phyloP scores from a whole-genome alignment of 805 yeast species.

The Citeromyces nyonsensis region DNA sequence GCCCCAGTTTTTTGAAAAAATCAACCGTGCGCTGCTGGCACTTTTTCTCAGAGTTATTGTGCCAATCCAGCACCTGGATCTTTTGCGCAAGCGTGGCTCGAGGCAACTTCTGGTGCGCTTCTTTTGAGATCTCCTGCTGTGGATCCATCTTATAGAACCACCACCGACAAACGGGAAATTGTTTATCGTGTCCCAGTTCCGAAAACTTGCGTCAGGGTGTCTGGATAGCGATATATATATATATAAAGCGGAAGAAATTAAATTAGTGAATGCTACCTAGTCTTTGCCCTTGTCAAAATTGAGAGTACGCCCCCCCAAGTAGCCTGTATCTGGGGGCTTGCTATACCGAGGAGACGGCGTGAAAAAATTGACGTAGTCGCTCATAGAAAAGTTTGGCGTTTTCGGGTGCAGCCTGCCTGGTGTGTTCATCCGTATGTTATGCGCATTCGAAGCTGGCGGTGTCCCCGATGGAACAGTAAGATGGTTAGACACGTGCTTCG shows the following conservation, averaged over 20 bases:
- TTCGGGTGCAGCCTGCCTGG: conserved; percentile 13
- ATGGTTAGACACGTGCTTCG: conserved; percentile 2
- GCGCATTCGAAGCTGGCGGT: conserved; percentile 2
- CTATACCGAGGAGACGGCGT: conserved; percentile 49
- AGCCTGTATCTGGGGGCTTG: conserved; percentile 17
- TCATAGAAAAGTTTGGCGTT: conserved; percentile 67
- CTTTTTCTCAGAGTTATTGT: conserved; percentile 12
- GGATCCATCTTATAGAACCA: too few relatives aligned
- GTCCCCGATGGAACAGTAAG: conserved; percentile 1
- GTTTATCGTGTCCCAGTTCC: too few relatives aligned
- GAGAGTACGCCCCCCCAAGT: not conserved
- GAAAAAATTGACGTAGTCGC: conserved; percentile 66
- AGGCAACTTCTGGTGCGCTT: conserved; percentile 7
- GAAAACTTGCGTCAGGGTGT: too few relatives aligned
- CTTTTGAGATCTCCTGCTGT: too few relatives aligned
- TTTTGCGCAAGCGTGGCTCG: conserved; percentile 21
- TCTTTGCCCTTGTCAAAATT: too few relatives aligned
- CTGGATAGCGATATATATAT: too few relatives aligned
- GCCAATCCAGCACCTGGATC: conserved; percentile 19
- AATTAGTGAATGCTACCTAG: too few relatives aligned
- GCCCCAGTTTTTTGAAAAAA: conserved; percentile 13
- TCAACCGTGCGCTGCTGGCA: conserved; percentile 18
- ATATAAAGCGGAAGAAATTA: too few relatives aligned
- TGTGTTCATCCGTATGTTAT: conserved; percentile 10
- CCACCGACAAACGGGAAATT: too few relatives aligned